These are phyloP conservation scores for Agarophyton chilense DNA, from an alignment of 23 red algal genomes.

Conservation along the genomic window DNA sequence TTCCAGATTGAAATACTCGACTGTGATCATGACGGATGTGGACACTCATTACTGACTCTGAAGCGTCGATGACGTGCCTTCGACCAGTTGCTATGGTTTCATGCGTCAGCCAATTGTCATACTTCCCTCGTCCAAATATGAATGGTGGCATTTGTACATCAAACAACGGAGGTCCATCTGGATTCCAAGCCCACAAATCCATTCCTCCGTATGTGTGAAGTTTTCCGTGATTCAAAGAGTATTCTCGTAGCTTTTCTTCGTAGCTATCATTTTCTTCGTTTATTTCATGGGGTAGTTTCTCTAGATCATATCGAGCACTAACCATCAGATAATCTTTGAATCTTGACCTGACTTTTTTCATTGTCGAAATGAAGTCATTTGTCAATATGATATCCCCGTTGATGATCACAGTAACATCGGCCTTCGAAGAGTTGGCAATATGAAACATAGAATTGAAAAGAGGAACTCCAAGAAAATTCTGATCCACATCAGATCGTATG, in stretches of 20 bases:
- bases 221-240: slow-evolving; percentile 59
- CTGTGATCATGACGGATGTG: slow-evolving; percentile 88
- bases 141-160: slow-evolving; percentile 88
- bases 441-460: slow-evolving; percentile 97
- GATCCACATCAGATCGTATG: slow-evolving; percentile 77
- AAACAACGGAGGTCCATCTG: slow-evolving; percentile 72
- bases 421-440: slow-evolving; percentile 75
- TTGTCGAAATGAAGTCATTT: slow-evolving; percentile 76
- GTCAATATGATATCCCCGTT: slow-evolving; percentile 92
- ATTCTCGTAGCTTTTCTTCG: slow-evolving; percentile 26
- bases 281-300: slow-evolving; percentile 44
- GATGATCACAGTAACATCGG: slow-evolving; percentile 78
- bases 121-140: slow-evolving; percentile 95
- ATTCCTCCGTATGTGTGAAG: slow-evolving; percentile 98
- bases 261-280: slow-evolving; percentile 33
- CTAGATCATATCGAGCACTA: slow-evolving; percentile 91
- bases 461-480: slow-evolving; percentile 89
- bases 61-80: slow-evolving; percentile 80
- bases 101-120: slow-evolving; percentile 98
- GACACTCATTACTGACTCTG: slow-evolving; percentile 78
- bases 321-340: slow-evolving; percentile 86
- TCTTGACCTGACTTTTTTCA: slow-evolving; percentile 63
- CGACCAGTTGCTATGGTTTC: slow-evolving; percentile 84
- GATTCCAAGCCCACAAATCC: slow-evolving; percentile 96
- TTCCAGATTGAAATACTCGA: slow-evolving; percentile 45